Conservation (phyloP, 2,329 filamentous ascomycete genomes). For the Verticillium nonalfalfae region DNA sequence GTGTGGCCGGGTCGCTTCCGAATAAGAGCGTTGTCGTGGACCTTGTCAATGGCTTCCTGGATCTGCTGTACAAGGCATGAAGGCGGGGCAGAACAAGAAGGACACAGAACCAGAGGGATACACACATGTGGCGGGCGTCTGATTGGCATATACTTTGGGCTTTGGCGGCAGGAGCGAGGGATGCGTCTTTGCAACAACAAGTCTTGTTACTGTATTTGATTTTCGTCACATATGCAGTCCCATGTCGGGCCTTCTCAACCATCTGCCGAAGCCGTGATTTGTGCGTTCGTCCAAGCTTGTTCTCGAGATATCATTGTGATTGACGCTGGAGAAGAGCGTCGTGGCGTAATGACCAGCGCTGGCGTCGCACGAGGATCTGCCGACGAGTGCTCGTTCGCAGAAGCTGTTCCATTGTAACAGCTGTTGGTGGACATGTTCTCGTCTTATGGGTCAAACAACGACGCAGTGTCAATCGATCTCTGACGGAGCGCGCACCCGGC, state of each 20-base stretch:
- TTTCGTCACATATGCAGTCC: neutral
- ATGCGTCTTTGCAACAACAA: neutral
- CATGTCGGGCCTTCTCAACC: neutral
- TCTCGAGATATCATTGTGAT: neutral
- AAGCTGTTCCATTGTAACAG: neutral
- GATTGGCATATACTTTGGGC: neutral
- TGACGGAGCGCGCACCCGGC: neutral
- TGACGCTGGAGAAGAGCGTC: neutral
- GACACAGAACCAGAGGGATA: neutral
- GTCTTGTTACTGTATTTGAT: neutral
- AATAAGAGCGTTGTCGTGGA: constrained; percentile 95
- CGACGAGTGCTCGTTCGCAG: neutral
- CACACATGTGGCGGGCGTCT: neutral
- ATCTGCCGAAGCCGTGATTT: neutral
- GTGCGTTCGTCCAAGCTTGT: neutral
- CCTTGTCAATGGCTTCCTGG: constrained; percentile 83
- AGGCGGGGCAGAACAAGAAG: neutral
- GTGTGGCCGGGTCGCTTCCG: constrained; percentile 87
- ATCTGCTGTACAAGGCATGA: constrained; percentile 78
- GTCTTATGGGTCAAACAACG: neutral
- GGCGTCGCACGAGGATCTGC: neutral
- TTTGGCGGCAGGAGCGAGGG: neutral
- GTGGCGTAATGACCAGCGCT: neutral
- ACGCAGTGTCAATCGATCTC: no score
- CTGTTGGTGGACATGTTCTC: neutral